Evolutionary conservation across 306 rosid genomes (phyloP).

Genomic region (Clitoria ternatea): DNA sequence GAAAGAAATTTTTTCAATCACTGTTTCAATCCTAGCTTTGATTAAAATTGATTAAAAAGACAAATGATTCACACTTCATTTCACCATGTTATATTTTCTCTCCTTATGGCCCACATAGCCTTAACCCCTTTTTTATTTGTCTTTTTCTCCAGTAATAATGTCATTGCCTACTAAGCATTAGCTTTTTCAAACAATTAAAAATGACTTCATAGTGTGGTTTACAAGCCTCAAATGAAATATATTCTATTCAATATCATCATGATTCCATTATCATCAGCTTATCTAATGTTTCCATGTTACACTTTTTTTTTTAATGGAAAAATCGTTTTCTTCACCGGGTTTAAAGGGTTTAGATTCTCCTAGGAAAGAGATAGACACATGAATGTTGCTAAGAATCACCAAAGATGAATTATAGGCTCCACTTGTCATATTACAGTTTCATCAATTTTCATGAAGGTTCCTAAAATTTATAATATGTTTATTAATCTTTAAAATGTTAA

Average conservation of each 20-base stretch:
- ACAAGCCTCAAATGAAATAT: not conserved
- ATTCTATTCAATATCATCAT: not conserved
- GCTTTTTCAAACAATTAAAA: not conserved
- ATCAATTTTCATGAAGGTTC: too few species aligned
- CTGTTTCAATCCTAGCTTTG: not conserved
- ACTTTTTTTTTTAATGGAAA: not conserved
- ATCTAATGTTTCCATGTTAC: not conserved
- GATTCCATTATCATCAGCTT: not conserved
- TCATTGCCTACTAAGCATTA: not conserved
- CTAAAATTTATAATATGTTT: too few species aligned
- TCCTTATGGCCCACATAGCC: not conserved
- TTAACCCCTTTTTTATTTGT: not conserved
- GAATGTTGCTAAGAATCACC: not conserved
- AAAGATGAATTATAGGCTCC: not conserved
- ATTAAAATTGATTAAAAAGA: not conserved
- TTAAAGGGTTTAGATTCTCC: not conserved
- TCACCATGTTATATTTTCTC: not conserved
- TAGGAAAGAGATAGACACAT: not conserved
- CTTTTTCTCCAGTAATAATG: not conserved
- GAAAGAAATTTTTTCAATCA: not conserved
- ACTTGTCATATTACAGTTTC: too few species aligned
- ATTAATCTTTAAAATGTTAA: too few species aligned
- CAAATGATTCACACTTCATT: not conserved
- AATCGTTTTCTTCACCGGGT: not conserved
- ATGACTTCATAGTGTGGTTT: not conserved